These are phyloP conservation scores for Mycogone perniciosa DNA, from an alignment of 2,329 filamentous ascomycete genomes.

Conservation along the genomic window DNA sequence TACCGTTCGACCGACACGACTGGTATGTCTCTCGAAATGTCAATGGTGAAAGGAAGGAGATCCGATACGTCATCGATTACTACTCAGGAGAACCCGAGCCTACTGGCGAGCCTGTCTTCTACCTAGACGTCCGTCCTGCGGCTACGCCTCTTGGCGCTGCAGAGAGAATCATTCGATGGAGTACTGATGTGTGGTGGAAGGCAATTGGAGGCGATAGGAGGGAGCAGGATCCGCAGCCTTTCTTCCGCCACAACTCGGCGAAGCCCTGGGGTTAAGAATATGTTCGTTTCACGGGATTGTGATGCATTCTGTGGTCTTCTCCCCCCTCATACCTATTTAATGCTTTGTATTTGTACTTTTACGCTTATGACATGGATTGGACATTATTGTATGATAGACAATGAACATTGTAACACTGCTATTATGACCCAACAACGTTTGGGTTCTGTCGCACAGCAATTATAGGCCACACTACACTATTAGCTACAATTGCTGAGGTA, in stretches of 20 bases:
- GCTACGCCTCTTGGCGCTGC: constrained; percentile 72
- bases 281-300: background rate
- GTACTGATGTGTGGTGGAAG: constrained; percentile 89
- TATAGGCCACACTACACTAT: too few relatives aligned
- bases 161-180: constrained; percentile 82
- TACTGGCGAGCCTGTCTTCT: constrained; percentile 90
- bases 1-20: constrained; percentile 94
- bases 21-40: constrained; percentile 81
- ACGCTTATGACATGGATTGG: constrained; percentile 12
- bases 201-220: constrained; percentile 67
- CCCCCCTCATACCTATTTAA: constrained; percentile 13
- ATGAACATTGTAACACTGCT: background rate
- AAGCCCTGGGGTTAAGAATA: constrained; percentile 15
- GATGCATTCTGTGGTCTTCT: constrained; percentile 10
- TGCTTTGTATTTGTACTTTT: constrained; percentile 25
- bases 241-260: constrained; percentile 24
- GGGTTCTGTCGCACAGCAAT: too few relatives aligned
- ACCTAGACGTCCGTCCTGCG: constrained; percentile 86
- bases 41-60: constrained; percentile 63
- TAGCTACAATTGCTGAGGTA: too few relatives aligned
- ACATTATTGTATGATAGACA: constrained; percentile 9
- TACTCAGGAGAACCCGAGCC: constrained; percentile 70
- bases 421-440: too few relatives aligned
- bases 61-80: constrained; percentile 96
- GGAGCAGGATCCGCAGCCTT: constrained; percentile 35